Evolutionary conservation across 805 yeast genomes (phyloP), one percentile per base, ranked within the genome.

Genomic region (Metschnikowia baotianmanensis): DNA sequence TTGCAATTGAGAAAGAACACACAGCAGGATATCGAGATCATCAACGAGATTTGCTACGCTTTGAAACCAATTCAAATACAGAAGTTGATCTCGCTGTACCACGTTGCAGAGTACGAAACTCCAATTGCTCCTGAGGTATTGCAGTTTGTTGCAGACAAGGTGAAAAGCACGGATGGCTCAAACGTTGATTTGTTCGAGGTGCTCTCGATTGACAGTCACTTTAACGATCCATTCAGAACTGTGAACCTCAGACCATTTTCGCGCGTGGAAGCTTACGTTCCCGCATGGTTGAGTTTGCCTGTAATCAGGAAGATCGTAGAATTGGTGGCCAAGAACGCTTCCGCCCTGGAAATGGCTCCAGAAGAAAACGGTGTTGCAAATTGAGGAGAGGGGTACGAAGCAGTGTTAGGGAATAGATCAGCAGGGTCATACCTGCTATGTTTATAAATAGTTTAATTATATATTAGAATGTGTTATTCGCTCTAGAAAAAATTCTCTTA

Each of bases 21-120:
- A 23, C 76, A 82, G 26, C 95, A 84, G 45, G 99, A 93, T 63
- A 86, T 91, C 56, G 89, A 84, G 50, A 86, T 91, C 43, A 82
- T 93, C 50, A 88, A 86, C 68, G 98, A 93, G 57, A 89, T 93
- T 53, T 93, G 99, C 70, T 86, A 90, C 72, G 83, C 91, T 11
- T 76, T 93, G 69, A 86, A 84, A 57, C 97, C 99, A 19, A 80
- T 86, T n/a, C 99, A 93, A 72, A 82, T 93, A 53, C 98, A 93
- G 69, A 87, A 87, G 64, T 72, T 93, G 59, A 82, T 93, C 50
- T 76, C 91, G 12, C 95, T 86, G 60, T 93, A 95, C 59, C 81
- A 80, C 48, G 85, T 84, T 49, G 96, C 96, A 8, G 98, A 91
- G 58, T 93, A 91, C 59, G 99, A 93, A 68, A 78, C 88, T 2